Conservation (phyloP, 495 filamentous ascomycete species). For the Aspergillus baeticus region DNA sequence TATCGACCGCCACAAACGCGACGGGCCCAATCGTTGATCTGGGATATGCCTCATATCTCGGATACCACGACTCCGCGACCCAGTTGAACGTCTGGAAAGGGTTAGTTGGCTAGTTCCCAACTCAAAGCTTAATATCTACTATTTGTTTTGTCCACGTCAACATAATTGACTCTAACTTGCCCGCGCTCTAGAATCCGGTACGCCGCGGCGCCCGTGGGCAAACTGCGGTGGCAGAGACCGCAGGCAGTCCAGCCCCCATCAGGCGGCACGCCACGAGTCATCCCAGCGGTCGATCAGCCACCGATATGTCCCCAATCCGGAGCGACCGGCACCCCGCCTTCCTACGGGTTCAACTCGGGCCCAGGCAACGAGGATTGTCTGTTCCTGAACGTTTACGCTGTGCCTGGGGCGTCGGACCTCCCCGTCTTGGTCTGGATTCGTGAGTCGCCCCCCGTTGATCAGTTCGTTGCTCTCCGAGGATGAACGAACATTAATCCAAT, state of each 20-base stretch:
- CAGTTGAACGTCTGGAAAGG: constrained; percentile 26
- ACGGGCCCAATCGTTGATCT: constrained; percentile 17
- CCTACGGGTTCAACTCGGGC: constrained; percentile 10
- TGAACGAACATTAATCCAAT: background rate
- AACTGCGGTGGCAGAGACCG: constrained; percentile 36
- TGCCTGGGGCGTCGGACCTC: constrained; percentile 47
- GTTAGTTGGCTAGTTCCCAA: constrained; percentile 4
- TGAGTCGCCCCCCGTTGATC: background rate
- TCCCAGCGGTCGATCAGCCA: constrained; percentile 7
- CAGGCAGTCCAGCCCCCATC: constrained; percentile 17
- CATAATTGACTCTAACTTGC: too few relatives aligned
- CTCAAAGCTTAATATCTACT: too few relatives aligned
- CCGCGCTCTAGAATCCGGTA: constrained; percentile 31
- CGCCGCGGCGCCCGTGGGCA: constrained; percentile 36
- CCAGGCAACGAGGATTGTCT: constrained; percentile 62
- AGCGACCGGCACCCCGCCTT: constrained; percentile 7
- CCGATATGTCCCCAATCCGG: constrained; percentile 20
- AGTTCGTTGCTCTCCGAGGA: background rate
- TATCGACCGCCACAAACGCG: too few relatives aligned
- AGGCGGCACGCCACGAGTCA: constrained; percentile 5
- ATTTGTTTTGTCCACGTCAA: too few relatives aligned
- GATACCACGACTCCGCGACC: constrained; percentile 16
- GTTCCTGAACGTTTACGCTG: constrained; percentile 65
- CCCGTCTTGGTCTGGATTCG: constrained; percentile 68
- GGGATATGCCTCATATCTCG: constrained; percentile 23